These are phyloP conservation scores for Moringa oleifera DNA, from an alignment of 345 rosid species.

Conservation along the genomic window DNA sequence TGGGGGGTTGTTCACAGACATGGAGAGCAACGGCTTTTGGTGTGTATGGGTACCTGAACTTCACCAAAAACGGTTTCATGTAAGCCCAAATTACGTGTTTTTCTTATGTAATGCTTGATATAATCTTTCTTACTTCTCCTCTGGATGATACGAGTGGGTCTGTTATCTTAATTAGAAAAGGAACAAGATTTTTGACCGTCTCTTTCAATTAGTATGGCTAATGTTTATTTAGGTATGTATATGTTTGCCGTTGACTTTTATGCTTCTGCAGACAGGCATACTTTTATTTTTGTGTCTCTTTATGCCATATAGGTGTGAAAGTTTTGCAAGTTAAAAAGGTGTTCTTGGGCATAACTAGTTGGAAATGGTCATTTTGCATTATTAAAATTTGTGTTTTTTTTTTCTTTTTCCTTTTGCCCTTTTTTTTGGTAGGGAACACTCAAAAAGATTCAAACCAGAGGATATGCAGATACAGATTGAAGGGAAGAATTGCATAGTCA, in stretches of 20 bases:
- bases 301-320: neutral
- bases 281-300: neutral
- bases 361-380: neutral
- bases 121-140: neutral
- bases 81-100: constrained; percentile 26
- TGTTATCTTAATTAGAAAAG: neutral
- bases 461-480: constrained; percentile 55
- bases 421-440: constrained; percentile 47
- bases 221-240: neutral
- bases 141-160: neutral
- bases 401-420: constrained; percentile 6
- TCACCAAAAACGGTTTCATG: constrained; percentile 79
- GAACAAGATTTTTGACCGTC: neutral
- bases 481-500: constrained; percentile 81
- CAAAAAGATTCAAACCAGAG: constrained; percentile 64
- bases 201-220: neutral
- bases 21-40: constrained; percentile 85
- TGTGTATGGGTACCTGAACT: constrained; percentile 65
- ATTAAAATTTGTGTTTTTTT: neutral
- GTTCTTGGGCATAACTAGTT: neutral
- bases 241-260: too few relatives aligned
- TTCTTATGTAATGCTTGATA: neutral
- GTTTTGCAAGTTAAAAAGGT: too few relatives aligned
- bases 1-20: constrained; percentile 40
- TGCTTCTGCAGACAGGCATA: too few relatives aligned